phyloP scores from a whole-genome alignment of 1,284 basidiomycete species.

The Dichomitus squalens region DNA sequence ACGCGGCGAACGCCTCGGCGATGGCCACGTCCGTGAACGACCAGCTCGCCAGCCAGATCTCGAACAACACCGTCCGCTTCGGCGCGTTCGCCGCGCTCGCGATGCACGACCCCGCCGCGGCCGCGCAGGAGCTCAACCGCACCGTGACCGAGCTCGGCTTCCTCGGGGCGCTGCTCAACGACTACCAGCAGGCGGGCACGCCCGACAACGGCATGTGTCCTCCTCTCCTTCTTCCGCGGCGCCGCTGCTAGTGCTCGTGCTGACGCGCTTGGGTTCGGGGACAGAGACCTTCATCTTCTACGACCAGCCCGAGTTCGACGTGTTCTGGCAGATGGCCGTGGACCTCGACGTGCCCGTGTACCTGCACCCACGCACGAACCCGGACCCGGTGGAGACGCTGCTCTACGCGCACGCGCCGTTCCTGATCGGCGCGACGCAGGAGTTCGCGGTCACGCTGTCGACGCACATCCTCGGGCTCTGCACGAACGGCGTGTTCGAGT shows the following conservation, averaged over 20 bases:
- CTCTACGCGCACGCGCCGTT: background rate
- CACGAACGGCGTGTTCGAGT: background rate
- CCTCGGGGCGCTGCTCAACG: background rate
- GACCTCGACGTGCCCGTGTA: slow-evolving; percentile 48
- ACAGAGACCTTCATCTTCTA: slow-evolving; percentile 35
- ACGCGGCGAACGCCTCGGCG: background rate
- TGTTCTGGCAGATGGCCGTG: slow-evolving; percentile 45
- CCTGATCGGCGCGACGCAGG: background rate
- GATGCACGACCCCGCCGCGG: slow-evolving; percentile 47
- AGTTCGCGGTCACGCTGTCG: background rate
- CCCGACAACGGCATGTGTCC: background rate
- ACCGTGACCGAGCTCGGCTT: slow-evolving; percentile 45
- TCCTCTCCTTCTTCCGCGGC: background rate
- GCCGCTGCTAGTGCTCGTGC: background rate
- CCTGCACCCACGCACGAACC: slow-evolving; percentile 11
- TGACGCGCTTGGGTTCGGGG: background rate
- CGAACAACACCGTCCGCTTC: slow-evolving; percentile 20
- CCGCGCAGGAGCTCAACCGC: slow-evolving; percentile 43
- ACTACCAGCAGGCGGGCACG: background rate
- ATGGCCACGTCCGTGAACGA: background rate
- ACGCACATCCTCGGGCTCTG: background rate
- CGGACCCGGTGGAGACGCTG: background rate
- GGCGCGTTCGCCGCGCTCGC: slow-evolving; percentile 45
- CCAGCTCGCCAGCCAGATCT: background rate
- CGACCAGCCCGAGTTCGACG: slow-evolving; percentile 46